phyloP scores from a whole-genome alignment of 768 basidiomycete species.

The Podaxis sp. region DNA sequence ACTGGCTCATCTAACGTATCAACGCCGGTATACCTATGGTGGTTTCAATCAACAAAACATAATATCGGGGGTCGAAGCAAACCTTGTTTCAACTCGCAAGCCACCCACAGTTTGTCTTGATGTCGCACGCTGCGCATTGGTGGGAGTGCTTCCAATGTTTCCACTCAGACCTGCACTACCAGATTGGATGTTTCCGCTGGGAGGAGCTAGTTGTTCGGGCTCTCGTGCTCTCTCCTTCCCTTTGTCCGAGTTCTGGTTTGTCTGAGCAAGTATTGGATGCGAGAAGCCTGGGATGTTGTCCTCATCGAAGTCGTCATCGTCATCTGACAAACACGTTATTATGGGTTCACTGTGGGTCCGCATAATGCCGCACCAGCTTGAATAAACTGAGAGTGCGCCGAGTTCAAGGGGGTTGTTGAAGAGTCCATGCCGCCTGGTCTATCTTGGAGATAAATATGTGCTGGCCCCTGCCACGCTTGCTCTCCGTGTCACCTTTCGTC shows the following conservation, averaged over 20 bases:
- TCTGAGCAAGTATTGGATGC: slow-evolving; percentile 51
- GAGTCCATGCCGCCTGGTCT: slow-evolving; percentile 35
- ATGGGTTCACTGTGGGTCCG: background rate
- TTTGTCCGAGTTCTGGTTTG: slow-evolving; percentile 52
- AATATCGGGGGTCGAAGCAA: slow-evolving; percentile 21
- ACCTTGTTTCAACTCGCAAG: slow-evolving; percentile 87
- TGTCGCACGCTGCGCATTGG: slow-evolving; percentile 36
- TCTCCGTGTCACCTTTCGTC: slow-evolving; percentile 28
- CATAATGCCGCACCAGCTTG: slow-evolving; percentile 56
- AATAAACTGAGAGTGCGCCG: slow-evolving; percentile 71
- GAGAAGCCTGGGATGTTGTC: slow-evolving; percentile 80
- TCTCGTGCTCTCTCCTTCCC: slow-evolving; percentile 69
- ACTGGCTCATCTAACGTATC: slow-evolving; percentile 95
- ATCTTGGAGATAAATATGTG: background rate
- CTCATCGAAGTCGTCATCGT: slow-evolving; percentile 84
- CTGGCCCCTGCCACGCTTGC: slow-evolving; percentile 5
- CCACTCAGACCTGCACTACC: slow-evolving; percentile 51
- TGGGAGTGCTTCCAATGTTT: slow-evolving; percentile 61
- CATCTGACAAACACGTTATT: slow-evolving; percentile 38
- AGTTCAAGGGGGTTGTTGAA: slow-evolving; percentile 50
- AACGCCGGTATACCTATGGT: slow-evolving; percentile 66
- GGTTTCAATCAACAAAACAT: background rate
- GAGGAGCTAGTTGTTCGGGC: slow-evolving; percentile 50
- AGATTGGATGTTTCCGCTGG: slow-evolving; percentile 32
- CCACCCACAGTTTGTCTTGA: slow-evolving; percentile 77